Evolutionary conservation across 257 asterid species (phyloP).

Genomic region (Penstemon davidsonii): DNA sequence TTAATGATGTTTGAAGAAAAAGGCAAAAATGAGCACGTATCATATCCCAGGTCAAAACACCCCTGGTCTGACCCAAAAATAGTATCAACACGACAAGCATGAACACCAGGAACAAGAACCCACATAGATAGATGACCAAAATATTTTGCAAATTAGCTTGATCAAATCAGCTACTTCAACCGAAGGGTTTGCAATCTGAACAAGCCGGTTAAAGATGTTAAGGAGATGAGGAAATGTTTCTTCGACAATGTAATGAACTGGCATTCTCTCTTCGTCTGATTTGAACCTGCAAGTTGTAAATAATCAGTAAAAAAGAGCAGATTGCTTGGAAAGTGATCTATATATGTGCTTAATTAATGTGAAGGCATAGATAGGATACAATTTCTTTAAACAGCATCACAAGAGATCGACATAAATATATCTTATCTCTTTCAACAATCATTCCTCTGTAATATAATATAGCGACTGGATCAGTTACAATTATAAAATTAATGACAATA

Average conservation of each 20-base stretch:
- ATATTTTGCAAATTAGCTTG: slow-evolving; percentile 95
- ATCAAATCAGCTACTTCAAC: slow-evolving; percentile 89
- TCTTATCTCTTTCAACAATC: neutral
- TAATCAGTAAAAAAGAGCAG: slow-evolving; percentile 21
- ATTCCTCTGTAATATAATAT: neutral
- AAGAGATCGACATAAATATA: neutral
- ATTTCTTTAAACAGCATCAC: neutral
- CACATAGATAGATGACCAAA: slow-evolving; percentile 97
- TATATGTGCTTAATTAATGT: too few relatives aligned
- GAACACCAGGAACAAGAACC: slow-evolving; percentile 26
- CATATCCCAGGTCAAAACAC: slow-evolving; percentile 10
- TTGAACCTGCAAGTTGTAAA: slow-evolving; percentile 69
- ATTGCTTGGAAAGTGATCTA: too few relatives aligned
- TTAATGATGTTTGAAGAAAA: slow-evolving; percentile 7
- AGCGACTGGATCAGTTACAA: neutral
- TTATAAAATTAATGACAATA: too few relatives aligned
- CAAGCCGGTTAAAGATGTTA: slow-evolving; percentile 71
- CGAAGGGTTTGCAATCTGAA: slow-evolving; percentile 77
- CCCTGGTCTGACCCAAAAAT: slow-evolving; percentile 15
- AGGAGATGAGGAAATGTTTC: slow-evolving; percentile 90
- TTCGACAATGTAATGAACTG: slow-evolving; percentile 77
- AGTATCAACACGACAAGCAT: slow-evolving; percentile 3
- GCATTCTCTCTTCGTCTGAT: slow-evolving; percentile 93
- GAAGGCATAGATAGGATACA: neutral
- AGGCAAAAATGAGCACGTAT: neutral